Conservation (phyloP, 805 yeast species). For the Kluyveromyces nonfermentans region DNA sequence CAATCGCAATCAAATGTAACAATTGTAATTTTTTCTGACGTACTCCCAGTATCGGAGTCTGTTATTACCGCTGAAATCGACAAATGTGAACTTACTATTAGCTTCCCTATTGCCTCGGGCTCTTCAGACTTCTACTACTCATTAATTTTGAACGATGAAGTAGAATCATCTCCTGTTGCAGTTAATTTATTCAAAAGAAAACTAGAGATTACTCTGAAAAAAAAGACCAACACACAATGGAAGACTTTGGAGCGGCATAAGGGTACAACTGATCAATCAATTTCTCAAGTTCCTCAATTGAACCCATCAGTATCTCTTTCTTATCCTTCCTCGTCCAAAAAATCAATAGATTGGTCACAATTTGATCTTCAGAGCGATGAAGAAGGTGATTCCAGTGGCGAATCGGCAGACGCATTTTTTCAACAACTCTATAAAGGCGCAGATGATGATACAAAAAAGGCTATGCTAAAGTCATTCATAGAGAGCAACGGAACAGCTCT, state of each 20-base stretch:
- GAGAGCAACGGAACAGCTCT: slow-evolving; percentile 92
- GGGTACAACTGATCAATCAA: neutral
- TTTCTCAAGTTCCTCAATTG: neutral
- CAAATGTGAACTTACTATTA: slow-evolving; percentile 28
- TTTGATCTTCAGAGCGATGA: slow-evolving; percentile 38
- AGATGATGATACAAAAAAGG: slow-evolving; percentile 79
- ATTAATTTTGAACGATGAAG: slow-evolving; percentile 43
- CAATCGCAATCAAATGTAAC: slow-evolving; percentile 52
- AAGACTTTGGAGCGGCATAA: slow-evolving; percentile 31
- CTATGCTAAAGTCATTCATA: slow-evolving; percentile 94
- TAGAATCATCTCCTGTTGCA: slow-evolving; percentile 38
- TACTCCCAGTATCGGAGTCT: slow-evolving; percentile 35
- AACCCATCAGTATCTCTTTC: slow-evolving; percentile 5
- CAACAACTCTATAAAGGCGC: slow-evolving; percentile 64
- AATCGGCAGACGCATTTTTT: slow-evolving; percentile 61
- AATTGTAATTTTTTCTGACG: slow-evolving; percentile 62
- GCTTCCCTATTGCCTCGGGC: slow-evolving; percentile 15
- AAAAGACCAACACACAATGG: slow-evolving; percentile 44
- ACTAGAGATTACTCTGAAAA: slow-evolving; percentile 56
- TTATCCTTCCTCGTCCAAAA: slow-evolving; percentile 60
- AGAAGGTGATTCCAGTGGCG: slow-evolving; percentile 37
- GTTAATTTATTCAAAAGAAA: slow-evolving; percentile 59
- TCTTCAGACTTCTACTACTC: slow-evolving; percentile 50
- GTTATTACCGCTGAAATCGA: slow-evolving; percentile 35
- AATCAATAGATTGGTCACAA: slow-evolving; percentile 61